Base-by-base conservation (phyloP, 345 rosid genomes). In the Abelmoschus esculentus region DNA sequence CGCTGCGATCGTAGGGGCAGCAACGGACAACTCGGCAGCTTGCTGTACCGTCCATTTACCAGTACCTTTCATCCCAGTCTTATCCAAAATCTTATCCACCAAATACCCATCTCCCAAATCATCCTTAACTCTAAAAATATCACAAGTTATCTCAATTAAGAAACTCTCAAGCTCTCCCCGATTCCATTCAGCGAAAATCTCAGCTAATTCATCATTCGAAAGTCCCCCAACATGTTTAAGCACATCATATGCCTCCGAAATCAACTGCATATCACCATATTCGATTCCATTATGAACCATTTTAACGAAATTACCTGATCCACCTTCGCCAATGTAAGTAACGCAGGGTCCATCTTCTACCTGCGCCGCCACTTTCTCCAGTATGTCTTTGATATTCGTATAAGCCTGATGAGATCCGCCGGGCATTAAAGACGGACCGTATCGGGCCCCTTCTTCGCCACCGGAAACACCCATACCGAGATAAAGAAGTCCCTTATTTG, bases 281-380 rank as follows among this genome's bases (percentile, higher is more conserved):
- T 91, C 98, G 32, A 93, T 93, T 70, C 98, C 98, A n/a, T 93
- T 93, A 66, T 93, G 98, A 49, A 93, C 96, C 98, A 93, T 93
- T 70, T 93, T 93, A 22, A 93, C 98, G 26, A 93, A 93, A 74
- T 93, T 93, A 0, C 98, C 98, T n/a, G 98, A 87, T 44, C 98
- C 97, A 1, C 97, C 98, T 76, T 88, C 91, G 3, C 98, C 97
- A 12, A 93, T 87, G 73, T 91, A 93, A 44, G 97, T 89, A 8
- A 93, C 98, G 47, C 98, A 93, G 32, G 98, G 97, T 0, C 97
- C 98, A n/a, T 93, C 98, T 12, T 93, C 97, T 10, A 93, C 97
- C 70, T 93, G 98, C 2, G 98, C 97, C 4, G 97, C 97, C 1
- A 93, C 96, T 74, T 86, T 93, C 69, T 70, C 82, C 32, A 93